Base-by-base conservation (phyloP, 768 basidiomycete species). In the Agaricus sinodeliciosus region DNA sequence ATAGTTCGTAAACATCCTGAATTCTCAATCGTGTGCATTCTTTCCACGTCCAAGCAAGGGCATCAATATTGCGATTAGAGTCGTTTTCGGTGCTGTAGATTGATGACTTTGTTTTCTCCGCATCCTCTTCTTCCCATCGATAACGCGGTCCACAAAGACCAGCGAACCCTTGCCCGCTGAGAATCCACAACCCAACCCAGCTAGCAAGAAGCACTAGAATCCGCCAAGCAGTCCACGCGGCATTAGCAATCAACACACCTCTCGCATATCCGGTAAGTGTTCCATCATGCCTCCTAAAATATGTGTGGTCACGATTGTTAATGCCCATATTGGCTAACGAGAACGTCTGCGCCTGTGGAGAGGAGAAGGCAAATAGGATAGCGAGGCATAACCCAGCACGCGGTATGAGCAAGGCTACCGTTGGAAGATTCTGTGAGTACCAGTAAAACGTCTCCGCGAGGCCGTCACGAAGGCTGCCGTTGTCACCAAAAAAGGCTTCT, bases 381-480 rank as follows among this genome's bases (percentile, higher is more conserved):
- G 87, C 84, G 4, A 94, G 68, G 39, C 75, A 76, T 37, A 95
- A 70, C 8, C 82, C 90, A 27, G 90, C 90, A 55, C 93, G 80
- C 22, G 93, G 93, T 16, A 95, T 71, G 39, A 94, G 77, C n/a
- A 91, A 76, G 8, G 81, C 77, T 39, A 94, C 81, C 0, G 87
- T 90, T 4, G 92, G 86, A 34, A 86, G 65, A 62, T 93, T 91
- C 71, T 95, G 93, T 1, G 91, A 82, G 58, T 89, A 87, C 62
- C 81, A 82, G 73, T 82, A 89, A 64, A 79, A 89, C 12, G 85
- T 85, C 69, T 95, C 92, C n/a, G 92, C 87, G 41, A 93, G 69
- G 51, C 72, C 74, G 42, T 69, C 70, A 53, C 67, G 58, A 48
- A 59, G 59, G 26, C 54, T 60, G 48, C 55, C 58, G 48, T 54